Evolutionary conservation across 2,329 filamentous ascomycete genomes (phyloP).

Genomic region (Camillea tinctor): DNA sequence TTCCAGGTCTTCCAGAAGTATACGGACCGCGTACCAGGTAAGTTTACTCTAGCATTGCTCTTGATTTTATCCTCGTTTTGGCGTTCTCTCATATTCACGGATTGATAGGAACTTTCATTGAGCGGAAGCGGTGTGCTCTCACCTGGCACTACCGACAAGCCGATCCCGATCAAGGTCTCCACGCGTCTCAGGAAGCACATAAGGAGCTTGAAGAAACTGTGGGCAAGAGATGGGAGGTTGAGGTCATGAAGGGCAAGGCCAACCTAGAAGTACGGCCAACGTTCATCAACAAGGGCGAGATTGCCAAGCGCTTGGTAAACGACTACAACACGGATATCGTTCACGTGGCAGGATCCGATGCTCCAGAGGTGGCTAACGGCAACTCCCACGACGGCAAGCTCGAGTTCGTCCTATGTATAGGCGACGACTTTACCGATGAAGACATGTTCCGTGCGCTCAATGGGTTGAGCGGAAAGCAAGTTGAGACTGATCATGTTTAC

Average conservation of each 20-base stretch:
- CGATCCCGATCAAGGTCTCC: slow-evolving; percentile 78
- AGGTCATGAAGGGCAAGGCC: slow-evolving; percentile 95
- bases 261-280: slow-evolving; percentile 96
- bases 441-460: slow-evolving; percentile 89
- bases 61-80: neutral
- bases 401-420: slow-evolving; percentile 86
- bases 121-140: slow-evolving; percentile 88
- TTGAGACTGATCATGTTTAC: slow-evolving; percentile 69
- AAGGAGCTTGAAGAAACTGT: slow-evolving; percentile 77
- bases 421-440: slow-evolving; percentile 97
- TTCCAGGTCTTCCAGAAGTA: slow-evolving; percentile 83
- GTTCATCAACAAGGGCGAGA: slow-evolving; percentile 98
- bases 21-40: slow-evolving; percentile 81
- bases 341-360: slow-evolving; percentile 26
- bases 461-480: slow-evolving; percentile 52
- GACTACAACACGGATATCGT: slow-evolving; percentile 59
- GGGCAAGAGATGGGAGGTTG: slow-evolving; percentile 79
- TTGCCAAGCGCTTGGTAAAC: slow-evolving; percentile 77
- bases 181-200: slow-evolving; percentile 78
- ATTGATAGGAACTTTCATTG: slow-evolving; percentile 75
- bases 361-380: slow-evolving; percentile 35
- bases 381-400: slow-evolving; percentile 52
- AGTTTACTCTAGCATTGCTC: slow-evolving; percentile 26
- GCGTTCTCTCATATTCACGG: slow-evolving; percentile 6
- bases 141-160: slow-evolving; percentile 97